phyloP scores from a whole-genome alignment of 2,329 filamentous ascomycete species.

The Aspergillus ruber region DNA sequence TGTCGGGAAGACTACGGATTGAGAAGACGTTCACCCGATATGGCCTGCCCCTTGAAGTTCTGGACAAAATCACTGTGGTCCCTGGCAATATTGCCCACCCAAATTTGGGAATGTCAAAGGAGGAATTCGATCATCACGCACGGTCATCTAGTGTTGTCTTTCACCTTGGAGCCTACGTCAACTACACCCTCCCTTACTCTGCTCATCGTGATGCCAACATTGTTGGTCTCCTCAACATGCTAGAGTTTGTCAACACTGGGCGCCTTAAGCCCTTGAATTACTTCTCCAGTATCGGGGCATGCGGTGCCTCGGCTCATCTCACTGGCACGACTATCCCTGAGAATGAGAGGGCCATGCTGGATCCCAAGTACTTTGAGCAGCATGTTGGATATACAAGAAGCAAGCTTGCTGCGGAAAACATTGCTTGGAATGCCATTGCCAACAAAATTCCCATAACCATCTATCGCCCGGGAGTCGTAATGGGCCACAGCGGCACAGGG shows the following conservation, averaged over 20 bases:
- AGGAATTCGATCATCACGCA: slow-evolving; percentile 1
- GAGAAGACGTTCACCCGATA: slow-evolving; percentile 5
- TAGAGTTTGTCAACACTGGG: slow-evolving; percentile 1
- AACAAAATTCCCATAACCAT: slow-evolving; percentile 14
- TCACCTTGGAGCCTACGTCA: slow-evolving; percentile 9
- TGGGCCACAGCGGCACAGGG: slow-evolving; percentile 12
- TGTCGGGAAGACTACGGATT: slow-evolving; percentile 4
- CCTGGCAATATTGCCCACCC: slow-evolving; percentile 4
- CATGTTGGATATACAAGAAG: slow-evolving; percentile 14
- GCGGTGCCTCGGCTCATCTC: background rate
- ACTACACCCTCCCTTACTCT: slow-evolving; percentile 5
- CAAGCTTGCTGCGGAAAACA: slow-evolving; percentile 14
- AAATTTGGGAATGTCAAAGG: slow-evolving; percentile 1
- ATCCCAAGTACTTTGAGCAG: slow-evolving; percentile 2
- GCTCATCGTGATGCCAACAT: slow-evolving; percentile 5
- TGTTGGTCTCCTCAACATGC: slow-evolving; percentile 2
- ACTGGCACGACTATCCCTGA: slow-evolving; percentile 3
- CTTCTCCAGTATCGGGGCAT: background rate
- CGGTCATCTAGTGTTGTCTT: slow-evolving; percentile 5
- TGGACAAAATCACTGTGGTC: slow-evolving; percentile 4
- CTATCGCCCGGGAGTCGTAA: slow-evolving; percentile 13
- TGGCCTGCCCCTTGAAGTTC: background rate
- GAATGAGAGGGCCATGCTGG: slow-evolving; percentile 2
- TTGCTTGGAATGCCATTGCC: slow-evolving; percentile 10
- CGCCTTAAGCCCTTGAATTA: background rate